These are phyloP conservation scores for Xylaria grammica DNA, from an alignment of 495 filamentous ascomycete species.

Conservation along the genomic window DNA sequence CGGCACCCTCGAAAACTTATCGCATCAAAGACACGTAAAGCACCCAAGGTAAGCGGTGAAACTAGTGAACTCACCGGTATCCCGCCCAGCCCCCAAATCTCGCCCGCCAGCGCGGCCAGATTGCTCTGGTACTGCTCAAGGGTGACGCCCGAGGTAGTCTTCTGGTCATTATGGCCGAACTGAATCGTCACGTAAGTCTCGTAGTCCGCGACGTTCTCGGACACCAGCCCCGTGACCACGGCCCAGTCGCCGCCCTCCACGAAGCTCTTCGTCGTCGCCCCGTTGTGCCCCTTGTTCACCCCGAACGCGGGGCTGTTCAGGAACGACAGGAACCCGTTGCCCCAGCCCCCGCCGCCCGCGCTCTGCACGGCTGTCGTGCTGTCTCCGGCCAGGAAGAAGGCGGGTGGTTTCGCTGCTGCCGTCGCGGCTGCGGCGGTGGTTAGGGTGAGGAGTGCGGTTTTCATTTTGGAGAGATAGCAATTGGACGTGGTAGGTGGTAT, in stretches of 20 bases:
- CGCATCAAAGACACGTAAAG: no score
- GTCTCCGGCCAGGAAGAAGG: slow-evolving; percentile 59
- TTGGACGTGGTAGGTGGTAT: neutral
- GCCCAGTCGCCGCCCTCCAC: slow-evolving; percentile 53
- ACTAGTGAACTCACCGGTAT: slow-evolving; percentile 36
- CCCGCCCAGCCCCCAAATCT: slow-evolving; percentile 45
- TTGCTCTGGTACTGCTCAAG: slow-evolving; percentile 46
- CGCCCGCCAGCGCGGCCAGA: slow-evolving; percentile 45
- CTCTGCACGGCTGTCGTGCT: slow-evolving; percentile 51
- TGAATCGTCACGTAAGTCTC: slow-evolving; percentile 56
- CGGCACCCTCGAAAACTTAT: no score
- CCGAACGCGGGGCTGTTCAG: slow-evolving; percentile 48
- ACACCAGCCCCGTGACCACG: slow-evolving; percentile 41
- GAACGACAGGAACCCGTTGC: slow-evolving; percentile 55
- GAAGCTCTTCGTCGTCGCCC: slow-evolving; percentile 58
- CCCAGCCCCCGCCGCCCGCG: slow-evolving; percentile 53
- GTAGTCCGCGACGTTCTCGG: slow-evolving; percentile 31
- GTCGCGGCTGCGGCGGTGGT: neutral
- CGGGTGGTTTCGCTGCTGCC: slow-evolving; percentile 34
- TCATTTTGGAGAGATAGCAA: neutral
- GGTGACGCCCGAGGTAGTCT: slow-evolving; percentile 42
- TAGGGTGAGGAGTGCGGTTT: neutral
- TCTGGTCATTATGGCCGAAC: slow-evolving; percentile 65
- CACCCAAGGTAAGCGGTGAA: neutral
- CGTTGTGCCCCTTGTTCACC: slow-evolving; percentile 55